A percentile compares a stretch with the other conserved stretches of the same genome.
Conservation (phyloP, 1,284 basidiomycete genomes). For the Fistulinella staudtii region DNA sequence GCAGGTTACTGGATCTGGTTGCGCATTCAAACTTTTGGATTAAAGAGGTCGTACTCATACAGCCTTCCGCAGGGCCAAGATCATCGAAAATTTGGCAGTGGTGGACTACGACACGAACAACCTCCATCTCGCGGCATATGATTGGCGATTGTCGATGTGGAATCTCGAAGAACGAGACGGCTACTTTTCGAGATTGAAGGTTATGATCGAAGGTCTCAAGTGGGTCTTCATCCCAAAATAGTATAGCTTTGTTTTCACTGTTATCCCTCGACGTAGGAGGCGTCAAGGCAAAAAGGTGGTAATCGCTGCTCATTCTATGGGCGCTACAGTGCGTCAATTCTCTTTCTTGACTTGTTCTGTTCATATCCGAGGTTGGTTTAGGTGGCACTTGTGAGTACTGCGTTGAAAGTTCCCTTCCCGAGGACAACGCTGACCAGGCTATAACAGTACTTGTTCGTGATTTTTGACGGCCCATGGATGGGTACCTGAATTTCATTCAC, state of each 20-base stretch:
- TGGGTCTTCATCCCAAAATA: too few relatives aligned
- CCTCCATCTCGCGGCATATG: constrained; percentile 82
- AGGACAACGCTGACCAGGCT: constrained; percentile 9
- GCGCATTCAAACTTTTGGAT: too few relatives aligned
- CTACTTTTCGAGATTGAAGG: constrained; percentile 88
- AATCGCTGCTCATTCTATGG: constrained; percentile 88
- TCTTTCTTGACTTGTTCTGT: not conserved
- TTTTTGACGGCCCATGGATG: not conserved
- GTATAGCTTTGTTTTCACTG: too few relatives aligned
- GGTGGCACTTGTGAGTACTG: constrained; percentile 49
- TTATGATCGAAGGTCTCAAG: constrained; percentile 83
- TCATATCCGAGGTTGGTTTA: constrained; percentile 16
- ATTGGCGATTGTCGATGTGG: constrained; percentile 88
- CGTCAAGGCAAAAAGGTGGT: constrained; percentile 82
- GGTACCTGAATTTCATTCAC: constrained; percentile 5
- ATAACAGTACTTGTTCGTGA: constrained; percentile 61
- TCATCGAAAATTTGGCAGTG: constrained; percentile 90
- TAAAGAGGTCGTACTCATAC: too few relatives aligned
- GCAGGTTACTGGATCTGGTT: constrained; percentile 96
- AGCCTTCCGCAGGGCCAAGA: constrained; percentile 64
- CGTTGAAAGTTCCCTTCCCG: not conserved
- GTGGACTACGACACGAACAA: constrained; percentile 92
- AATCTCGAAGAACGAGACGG: constrained; percentile 92
- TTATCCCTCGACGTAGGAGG: too few relatives aligned
- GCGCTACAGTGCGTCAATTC: constrained; percentile 58